Evolutionary conservation across 1,284 basidiomycete genomes (phyloP).

Genomic region (Ceratobasidium sp.): DNA sequence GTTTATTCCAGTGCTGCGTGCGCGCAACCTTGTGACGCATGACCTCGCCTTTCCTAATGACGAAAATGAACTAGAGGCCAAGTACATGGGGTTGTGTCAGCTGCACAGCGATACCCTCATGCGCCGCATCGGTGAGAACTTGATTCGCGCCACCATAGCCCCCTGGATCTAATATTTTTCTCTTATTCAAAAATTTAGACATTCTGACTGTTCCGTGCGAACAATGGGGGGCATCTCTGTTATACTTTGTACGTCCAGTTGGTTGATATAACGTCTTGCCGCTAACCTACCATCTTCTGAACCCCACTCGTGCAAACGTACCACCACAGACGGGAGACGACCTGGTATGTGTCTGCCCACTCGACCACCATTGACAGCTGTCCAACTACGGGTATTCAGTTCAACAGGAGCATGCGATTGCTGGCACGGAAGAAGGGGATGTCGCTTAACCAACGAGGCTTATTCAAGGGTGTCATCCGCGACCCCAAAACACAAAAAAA

Average conservation of each 20-base stretch:
- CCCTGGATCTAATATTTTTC: neutral
- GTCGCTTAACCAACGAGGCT: slow-evolving; percentile 85
- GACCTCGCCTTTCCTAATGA: slow-evolving; percentile 79
- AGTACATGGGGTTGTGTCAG: slow-evolving; percentile 83
- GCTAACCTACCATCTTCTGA: slow-evolving; percentile 20
- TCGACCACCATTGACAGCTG: neutral
- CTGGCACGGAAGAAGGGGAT: slow-evolving; percentile 86
- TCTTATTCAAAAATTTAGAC: slow-evolving; percentile 55
- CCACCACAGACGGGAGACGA: slow-evolving; percentile 67
- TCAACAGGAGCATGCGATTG: slow-evolving; percentile 87
- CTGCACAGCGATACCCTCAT: slow-evolving; percentile 59
- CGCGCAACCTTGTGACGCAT: slow-evolving; percentile 73
- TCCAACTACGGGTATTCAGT: slow-evolving; percentile 61
- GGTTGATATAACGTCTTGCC: neutral
- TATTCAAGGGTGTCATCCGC: slow-evolving; percentile 78
- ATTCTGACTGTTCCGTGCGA: slow-evolving; percentile 81
- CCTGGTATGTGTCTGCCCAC: slow-evolving; percentile 65
- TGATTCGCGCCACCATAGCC: slow-evolving; percentile 3
- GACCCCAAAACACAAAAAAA: slow-evolving; percentile 68
- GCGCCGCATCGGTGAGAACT: slow-evolving; percentile 76
- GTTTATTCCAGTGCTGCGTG: slow-evolving; percentile 69
- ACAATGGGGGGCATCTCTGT: slow-evolving; percentile 80
- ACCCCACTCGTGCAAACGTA: neutral
- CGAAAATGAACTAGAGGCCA: slow-evolving; percentile 71
- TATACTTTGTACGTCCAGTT: slow-evolving; percentile 79